Conservation (phyloP, 1,139 yeast genomes). For the Magnusiomyces clavatus region DNA sequence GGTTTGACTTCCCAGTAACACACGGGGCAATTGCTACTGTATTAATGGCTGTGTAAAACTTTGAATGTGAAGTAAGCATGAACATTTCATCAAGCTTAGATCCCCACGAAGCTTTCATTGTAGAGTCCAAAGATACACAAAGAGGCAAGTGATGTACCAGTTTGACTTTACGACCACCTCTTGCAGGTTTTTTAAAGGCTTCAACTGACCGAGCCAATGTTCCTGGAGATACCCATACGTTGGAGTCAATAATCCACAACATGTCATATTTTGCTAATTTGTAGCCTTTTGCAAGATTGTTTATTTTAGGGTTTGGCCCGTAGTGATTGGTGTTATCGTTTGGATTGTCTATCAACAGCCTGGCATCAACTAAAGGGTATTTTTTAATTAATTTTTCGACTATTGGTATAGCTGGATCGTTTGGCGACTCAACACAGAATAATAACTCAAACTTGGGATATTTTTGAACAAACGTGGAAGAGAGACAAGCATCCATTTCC, state of each 20-base stretch:
- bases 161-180: constrained; percentile 35
- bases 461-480: constrained; percentile 58
- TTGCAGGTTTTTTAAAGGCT: constrained; percentile 35
- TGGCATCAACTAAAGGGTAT: constrained; percentile 54
- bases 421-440: constrained; percentile 60
- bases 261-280: constrained; percentile 59
- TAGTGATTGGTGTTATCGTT: constrained; percentile 26
- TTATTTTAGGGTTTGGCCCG: constrained; percentile 89
- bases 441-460: constrained; percentile 68
- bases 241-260: constrained; percentile 83
- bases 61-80: constrained; percentile 72
- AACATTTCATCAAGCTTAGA: constrained; percentile 83
- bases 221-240: constrained; percentile 70
- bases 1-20: constrained; percentile 86
- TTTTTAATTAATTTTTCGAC: constrained; percentile 43
- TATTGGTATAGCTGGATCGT: constrained; percentile 60
- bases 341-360: constrained; percentile 41
- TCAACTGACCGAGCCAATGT: constrained; percentile 60
- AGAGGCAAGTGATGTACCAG: constrained; percentile 77
- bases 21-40: constrained; percentile 78
- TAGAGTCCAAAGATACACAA: constrained; percentile 41
- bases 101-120: constrained; percentile 38
- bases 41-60: constrained; percentile 74
- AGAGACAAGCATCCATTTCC: constrained; percentile 60
- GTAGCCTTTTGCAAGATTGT: constrained; percentile 76